Conservation (phyloP, 2,329 filamentous ascomycete genomes). For the Waltergamsia citrina region DNA sequence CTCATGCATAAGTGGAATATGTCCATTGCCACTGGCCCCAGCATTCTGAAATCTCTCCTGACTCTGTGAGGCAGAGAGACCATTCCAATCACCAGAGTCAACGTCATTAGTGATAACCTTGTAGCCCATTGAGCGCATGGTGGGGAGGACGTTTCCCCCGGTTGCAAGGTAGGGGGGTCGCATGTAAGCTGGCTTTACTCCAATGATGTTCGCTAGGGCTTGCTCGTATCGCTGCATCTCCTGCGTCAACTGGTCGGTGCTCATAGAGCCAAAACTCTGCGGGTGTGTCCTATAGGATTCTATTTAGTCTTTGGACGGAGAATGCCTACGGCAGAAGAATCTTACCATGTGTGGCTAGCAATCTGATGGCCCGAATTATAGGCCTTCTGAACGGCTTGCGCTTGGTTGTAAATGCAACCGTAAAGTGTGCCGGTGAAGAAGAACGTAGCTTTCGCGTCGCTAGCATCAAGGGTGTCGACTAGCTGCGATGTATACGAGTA, state of each 20-base stretch:
- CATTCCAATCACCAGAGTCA: conserved; percentile 53
- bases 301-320: not conserved
- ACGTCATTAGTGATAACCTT: conserved; percentile 52
- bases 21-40: conserved; percentile 32
- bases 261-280: conserved; percentile 28
- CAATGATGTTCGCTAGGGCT: conserved; percentile 39
- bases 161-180: conserved; percentile 40
- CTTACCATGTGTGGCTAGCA: conserved; percentile 41
- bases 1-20: conserved; percentile 50
- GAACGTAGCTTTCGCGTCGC: conserved; percentile 42
- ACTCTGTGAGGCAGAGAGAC: conserved; percentile 37
- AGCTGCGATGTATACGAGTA: conserved; percentile 37
- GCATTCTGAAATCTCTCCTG: conserved; percentile 40
- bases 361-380: conserved; percentile 41
- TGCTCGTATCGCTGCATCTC: conserved; percentile 43
- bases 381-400: conserved; percentile 42
- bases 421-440: conserved; percentile 43
- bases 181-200: conserved; percentile 38
- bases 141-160: conserved; percentile 29
- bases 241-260: conserved; percentile 24
- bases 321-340: not conserved
- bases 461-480: conserved; percentile 38
- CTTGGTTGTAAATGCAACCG: conserved; percentile 40
- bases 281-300: conserved; percentile 31
- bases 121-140: conserved; percentile 39